Evolutionary conservation across 306 rosid species (phyloP).

Genomic region (Echinosophora koreensis): DNA sequence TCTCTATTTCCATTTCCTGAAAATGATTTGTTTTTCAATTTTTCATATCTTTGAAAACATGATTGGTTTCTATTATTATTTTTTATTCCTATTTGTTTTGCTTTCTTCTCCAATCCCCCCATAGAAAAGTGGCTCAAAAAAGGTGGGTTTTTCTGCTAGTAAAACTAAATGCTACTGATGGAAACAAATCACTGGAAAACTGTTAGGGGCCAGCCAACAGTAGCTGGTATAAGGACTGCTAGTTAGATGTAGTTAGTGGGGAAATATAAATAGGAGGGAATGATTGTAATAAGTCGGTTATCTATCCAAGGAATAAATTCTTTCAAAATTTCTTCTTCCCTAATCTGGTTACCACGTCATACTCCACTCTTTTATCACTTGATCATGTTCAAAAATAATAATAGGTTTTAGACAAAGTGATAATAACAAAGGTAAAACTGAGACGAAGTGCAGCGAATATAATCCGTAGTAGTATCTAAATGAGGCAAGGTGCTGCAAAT

Average conservation of each 20-base stretch:
- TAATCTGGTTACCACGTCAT: too few species aligned
- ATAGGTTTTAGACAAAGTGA: too few species aligned
- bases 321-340: too few species aligned
- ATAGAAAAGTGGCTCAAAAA: neutral
- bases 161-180: neutral
- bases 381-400: neutral
- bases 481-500: neutral
- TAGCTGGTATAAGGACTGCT: too few species aligned
- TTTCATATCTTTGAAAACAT: too few species aligned
- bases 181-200: neutral
- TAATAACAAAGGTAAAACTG: neutral
- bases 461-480: neutral
- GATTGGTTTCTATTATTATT: neutral
- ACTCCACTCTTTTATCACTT: neutral
- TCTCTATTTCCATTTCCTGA: neutral
- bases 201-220: too few species aligned
- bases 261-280: too few species aligned
- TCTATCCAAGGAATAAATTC: too few species aligned
- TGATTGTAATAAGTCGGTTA: too few species aligned
- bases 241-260: too few species aligned
- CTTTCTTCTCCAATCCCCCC: neutral
- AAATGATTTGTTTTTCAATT: too few species aligned
- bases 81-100: neutral
- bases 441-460: neutral
- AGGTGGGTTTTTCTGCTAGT: neutral